phyloP scores from a whole-genome alignment of 768 basidiomycete genomes.

The Kwoniella dejecticola region DNA sequence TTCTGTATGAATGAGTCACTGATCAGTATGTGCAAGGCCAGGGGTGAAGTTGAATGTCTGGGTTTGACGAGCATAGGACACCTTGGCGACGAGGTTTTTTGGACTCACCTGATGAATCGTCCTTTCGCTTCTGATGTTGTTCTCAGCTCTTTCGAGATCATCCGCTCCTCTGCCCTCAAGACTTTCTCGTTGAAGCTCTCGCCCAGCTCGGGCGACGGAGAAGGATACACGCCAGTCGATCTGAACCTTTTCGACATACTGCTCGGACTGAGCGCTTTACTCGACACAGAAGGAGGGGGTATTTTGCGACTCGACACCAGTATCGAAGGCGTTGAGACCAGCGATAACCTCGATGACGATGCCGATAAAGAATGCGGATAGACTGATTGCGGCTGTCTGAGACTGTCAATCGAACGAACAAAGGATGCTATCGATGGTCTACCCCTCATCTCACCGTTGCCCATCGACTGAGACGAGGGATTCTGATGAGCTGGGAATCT shows the following conservation, averaged over 20 bases:
- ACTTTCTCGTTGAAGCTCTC: constrained; percentile 14
- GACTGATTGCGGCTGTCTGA: no score
- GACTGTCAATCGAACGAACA: neutral
- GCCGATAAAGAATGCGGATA: no score
- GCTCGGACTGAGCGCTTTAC: neutral
- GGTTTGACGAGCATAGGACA: no score
- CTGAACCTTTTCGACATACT: constrained; percentile 6
- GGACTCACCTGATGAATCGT: constrained; percentile 12
- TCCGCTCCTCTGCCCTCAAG: constrained; percentile 9
- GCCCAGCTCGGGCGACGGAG: constrained; percentile 7
- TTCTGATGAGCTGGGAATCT: no score
- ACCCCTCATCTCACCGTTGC: constrained; percentile 1
- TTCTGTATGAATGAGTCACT: constrained; percentile 46
- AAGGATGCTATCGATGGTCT: constrained; percentile 1
- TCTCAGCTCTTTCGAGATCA: constrained; percentile 20
- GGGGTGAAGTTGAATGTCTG: no score
- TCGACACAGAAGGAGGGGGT: constrained; percentile 4
- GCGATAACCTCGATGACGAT: no score
- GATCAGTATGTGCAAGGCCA: neutral
- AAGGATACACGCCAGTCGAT: constrained; percentile 7
- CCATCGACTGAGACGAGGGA: no score
- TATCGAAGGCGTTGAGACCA: no score
- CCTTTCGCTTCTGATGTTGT: constrained; percentile 12
- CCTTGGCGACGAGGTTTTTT: neutral
- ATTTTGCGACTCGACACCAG: neutral